These are phyloP conservation scores for Wickerhamomyces sp. DNA, from an alignment of 1,139 yeast genomes.

Conservation along the genomic window DNA sequence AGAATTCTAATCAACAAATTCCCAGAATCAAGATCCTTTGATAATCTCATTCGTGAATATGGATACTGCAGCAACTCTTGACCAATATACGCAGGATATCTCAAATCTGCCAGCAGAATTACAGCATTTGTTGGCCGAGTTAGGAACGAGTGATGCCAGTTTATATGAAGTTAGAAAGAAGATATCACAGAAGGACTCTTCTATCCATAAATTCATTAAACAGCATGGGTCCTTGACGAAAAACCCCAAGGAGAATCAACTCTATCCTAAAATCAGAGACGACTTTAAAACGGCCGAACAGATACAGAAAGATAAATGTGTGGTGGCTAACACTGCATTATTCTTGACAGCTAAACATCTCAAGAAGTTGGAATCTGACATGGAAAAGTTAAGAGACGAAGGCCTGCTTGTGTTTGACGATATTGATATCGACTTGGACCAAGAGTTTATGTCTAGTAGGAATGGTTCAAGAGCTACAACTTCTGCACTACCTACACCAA, in stretches of 20 bases:
- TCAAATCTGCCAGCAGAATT: constrained; percentile 90
- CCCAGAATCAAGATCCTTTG: too few relatives aligned
- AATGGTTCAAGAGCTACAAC: constrained; percentile 20
- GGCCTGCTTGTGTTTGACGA: constrained; percentile 63
- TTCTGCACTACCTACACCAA: constrained; percentile 6
- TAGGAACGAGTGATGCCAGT: constrained; percentile 64
- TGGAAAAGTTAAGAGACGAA: constrained; percentile 70
- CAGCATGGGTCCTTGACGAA: constrained; percentile 79
- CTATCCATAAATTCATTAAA: constrained; percentile 76
- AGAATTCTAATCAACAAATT: too few relatives aligned
- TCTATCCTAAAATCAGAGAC: constrained; percentile 63
- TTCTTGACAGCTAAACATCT: constrained; percentile 74
- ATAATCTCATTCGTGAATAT: constrained; percentile 29
- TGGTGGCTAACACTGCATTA: constrained; percentile 78
- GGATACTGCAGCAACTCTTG: constrained; percentile 77
- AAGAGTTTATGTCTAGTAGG: constrained; percentile 23
- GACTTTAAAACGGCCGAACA: constrained; percentile 58
- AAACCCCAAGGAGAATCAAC: constrained; percentile 76
- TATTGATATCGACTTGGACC: constrained; percentile 26
- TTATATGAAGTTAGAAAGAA: constrained; percentile 64
- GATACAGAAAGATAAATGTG: constrained; percentile 73
- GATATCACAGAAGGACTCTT: constrained; percentile 68
- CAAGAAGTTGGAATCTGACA: constrained; percentile 67
- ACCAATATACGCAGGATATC: constrained; percentile 69
- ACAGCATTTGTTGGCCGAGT: constrained; percentile 74